Base-by-base conservation (phyloP, 108 stramenopile species). In the Discostella pseudostelligera region DNA sequence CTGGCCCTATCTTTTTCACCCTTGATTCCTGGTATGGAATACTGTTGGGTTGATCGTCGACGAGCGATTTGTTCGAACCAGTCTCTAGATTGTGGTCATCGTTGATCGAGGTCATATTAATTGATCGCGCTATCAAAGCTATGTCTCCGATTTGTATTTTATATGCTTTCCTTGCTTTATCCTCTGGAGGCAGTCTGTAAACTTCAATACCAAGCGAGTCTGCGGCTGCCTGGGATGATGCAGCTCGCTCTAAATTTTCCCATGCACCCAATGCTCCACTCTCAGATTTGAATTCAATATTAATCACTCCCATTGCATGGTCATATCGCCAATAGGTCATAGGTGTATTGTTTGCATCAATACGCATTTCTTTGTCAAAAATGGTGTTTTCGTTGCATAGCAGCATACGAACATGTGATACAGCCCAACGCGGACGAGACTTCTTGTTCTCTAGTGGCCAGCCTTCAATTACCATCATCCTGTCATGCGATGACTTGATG, bases 261-360 rank as follows among this genome's bases (percentile, higher is more conserved):
- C 65, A 67, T 0, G 73, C 73, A 37, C 37, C 12, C 8, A 1
- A 20, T 14, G 65, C 73, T 32, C 32, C 54, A 9, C 40, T 42
- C 4, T 61, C 65, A 48, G 65, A 67, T 50, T 61, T 14, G 50
- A 67, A 74, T 56, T 74, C 73, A 45, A 67, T 62, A 0, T 65
- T 67, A 16, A 66, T 67, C 24, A 56, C 39, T 5, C 73, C 73
- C 0, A 37, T 25, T 17, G 43, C 19, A 5, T 61, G 17, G n/a
- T 67, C 35, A 13, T 66, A 61, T 17, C 59, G 39, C 60, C 59
- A 74, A 37, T 60, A 74, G 14, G 57, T 59, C 32, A 74, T 42
- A 16, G 45, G 53, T 32, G 40, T 47, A 17, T 49, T 29, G 39
- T 1, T 3, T 20, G 10, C 21, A 45, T 48, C 60, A 49, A 6